phyloP scores from a whole-genome alignment of 208 protist genomes.

The Acanthamoeba triangularis region DNA sequence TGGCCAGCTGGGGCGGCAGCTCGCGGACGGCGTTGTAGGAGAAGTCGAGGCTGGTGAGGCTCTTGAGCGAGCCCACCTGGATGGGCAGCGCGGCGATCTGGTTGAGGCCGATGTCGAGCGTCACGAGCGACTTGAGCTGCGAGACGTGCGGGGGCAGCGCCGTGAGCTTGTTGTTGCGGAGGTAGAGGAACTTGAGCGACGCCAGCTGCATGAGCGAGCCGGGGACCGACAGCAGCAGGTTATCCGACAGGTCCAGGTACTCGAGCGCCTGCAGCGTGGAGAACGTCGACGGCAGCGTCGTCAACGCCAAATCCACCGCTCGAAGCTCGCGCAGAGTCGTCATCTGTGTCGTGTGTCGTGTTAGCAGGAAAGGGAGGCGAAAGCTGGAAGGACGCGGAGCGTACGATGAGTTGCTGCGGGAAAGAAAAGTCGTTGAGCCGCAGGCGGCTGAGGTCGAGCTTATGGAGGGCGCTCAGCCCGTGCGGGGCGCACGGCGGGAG shows the following conservation, averaged over 20 bases:
- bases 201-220: constrained; percentile 1
- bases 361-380: background rate
- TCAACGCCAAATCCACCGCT: background rate
- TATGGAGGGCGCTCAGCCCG: background rate
- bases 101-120: constrained; percentile 1
- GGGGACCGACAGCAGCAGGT: constrained; percentile 26
- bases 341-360: background rate
- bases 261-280: constrained; percentile 25
- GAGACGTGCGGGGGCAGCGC: background rate
- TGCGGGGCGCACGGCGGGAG: background rate
- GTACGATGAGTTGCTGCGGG: background rate
- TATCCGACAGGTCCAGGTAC: constrained; percentile 46
- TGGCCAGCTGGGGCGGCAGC: constrained; percentile 37
- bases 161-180: constrained; percentile 23
- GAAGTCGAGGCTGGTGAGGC: constrained; percentile 4
- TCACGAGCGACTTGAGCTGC: constrained; percentile 24
- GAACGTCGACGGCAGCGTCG: constrained; percentile 12
- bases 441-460: constrained; percentile 34
- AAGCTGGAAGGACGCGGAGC: background rate
- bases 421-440: background rate
- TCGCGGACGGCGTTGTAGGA: constrained; percentile 19
- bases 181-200: constrained; percentile 44
- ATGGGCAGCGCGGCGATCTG: constrained; percentile 17
- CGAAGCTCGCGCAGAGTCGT: background rate
- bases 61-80: constrained; percentile 28